Percentiles rank a stretch among this genome's conserved stretches.
Evolutionary conservation across 2,329 filamentous ascomycete genomes (phyloP).

Genomic region (Ophiostoma himal-ulmi): DNA sequence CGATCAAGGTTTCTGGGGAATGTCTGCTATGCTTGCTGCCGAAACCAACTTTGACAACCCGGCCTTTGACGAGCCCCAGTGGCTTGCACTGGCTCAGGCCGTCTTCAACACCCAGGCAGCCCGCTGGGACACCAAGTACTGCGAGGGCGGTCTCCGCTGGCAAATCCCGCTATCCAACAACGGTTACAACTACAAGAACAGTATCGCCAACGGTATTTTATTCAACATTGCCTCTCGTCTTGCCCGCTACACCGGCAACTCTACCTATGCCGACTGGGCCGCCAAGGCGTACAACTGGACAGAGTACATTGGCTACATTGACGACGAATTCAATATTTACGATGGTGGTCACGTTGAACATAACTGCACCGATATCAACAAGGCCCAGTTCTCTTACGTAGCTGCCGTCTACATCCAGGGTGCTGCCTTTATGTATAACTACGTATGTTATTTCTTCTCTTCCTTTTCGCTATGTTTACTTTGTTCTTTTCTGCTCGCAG

Average conservation of each 20-base stretch:
- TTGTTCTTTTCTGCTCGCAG: slow-evolving; percentile 13
- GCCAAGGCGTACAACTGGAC: slow-evolving; percentile 60
- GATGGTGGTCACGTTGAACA: slow-evolving; percentile 55
- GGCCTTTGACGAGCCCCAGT: slow-evolving; percentile 38
- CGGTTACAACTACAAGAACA: slow-evolving; percentile 65
- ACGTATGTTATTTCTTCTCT: slow-evolving; percentile 35
- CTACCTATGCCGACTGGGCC: slow-evolving; percentile 59
- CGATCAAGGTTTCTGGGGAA: slow-evolving; percentile 56
- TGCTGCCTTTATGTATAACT: slow-evolving; percentile 64
- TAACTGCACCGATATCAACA: slow-evolving; percentile 57
- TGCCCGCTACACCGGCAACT: slow-evolving; percentile 62
- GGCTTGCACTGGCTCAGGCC: slow-evolving; percentile 52
- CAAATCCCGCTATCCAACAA: slow-evolving; percentile 59
- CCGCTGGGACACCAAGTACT: slow-evolving; percentile 58
- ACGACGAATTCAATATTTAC: slow-evolving; percentile 53
- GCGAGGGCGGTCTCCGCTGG: slow-evolving; percentile 60
- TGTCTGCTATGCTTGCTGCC: slow-evolving; percentile 51
- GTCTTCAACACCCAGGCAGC: slow-evolving; percentile 50
- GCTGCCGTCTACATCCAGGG: slow-evolving; percentile 58
- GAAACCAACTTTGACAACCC: slow-evolving; percentile 48
- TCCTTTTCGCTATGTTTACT: not conserved
- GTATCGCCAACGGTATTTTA: slow-evolving; percentile 56
- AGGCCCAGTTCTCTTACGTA: slow-evolving; percentile 62
- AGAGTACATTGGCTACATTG: slow-evolving; percentile 49
- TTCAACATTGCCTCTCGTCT: slow-evolving; percentile 64